These are phyloP conservation scores for Saccharomyces pastorianus DNA, from an alignment of 1,139 yeast species.

Conservation along the genomic window DNA sequence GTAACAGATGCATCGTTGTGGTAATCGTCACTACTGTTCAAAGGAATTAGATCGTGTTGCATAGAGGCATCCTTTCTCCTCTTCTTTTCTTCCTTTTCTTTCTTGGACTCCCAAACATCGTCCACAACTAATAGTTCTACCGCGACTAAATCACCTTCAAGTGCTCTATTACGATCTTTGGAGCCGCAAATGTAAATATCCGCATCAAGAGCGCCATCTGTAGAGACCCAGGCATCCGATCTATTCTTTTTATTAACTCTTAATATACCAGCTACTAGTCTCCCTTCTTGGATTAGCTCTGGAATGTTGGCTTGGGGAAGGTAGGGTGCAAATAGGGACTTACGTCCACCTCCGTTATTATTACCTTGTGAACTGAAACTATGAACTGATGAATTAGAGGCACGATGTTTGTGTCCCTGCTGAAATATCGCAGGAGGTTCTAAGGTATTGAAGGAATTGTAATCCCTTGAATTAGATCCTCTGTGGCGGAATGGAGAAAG, in stretches of 20 bases:
- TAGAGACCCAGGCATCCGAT: slow-evolving; percentile 94
- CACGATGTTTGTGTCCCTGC: slow-evolving; percentile 73
- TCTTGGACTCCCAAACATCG: slow-evolving; percentile 94
- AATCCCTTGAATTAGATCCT: slow-evolving; percentile 30
- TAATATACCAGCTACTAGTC: slow-evolving; percentile 83
- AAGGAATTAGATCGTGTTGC: slow-evolving; percentile 30
- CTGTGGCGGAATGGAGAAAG: slow-evolving; percentile 28
- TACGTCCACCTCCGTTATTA: slow-evolving; percentile 38
- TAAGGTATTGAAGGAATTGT: slow-evolving; percentile 28
- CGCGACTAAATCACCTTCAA: slow-evolving; percentile 94
- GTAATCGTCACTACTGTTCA: slow-evolving; percentile 50
- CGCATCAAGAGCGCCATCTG: slow-evolving; percentile 91
- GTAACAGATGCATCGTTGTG: slow-evolving; percentile 57
- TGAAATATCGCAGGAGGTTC: slow-evolving; percentile 54
- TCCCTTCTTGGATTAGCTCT: slow-evolving; percentile 79
- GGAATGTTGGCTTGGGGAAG: slow-evolving; percentile 91
- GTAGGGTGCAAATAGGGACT: slow-evolving; percentile 91
- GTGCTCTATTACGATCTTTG: slow-evolving; percentile 95
- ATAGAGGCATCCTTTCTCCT: slow-evolving; percentile 64
- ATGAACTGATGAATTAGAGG: slow-evolving; percentile 46
- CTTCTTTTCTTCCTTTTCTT: slow-evolving; percentile 94
- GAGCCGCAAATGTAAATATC: slow-evolving; percentile 97
- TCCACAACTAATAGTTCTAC: slow-evolving; percentile 89
- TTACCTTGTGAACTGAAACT: slow-evolving; percentile 39
- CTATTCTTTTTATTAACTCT: slow-evolving; percentile 93